Conservation (phyloP, 2,329 filamentous ascomycete species). For the Aotearoamyces nothofagi region DNA sequence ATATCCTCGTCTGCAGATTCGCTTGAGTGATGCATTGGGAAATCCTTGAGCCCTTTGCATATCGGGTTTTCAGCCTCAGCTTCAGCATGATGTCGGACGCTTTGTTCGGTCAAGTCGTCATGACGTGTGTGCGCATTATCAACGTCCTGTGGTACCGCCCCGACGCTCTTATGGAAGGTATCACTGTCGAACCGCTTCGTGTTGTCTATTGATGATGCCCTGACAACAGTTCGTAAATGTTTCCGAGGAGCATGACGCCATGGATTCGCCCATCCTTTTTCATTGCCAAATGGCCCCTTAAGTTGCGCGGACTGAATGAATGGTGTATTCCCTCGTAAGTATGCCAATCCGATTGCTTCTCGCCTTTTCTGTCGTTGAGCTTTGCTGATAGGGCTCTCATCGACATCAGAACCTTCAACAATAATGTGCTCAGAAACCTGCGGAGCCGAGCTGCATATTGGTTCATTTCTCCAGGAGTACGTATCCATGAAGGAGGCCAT, state of each 20-base stretch:
- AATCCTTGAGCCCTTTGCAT: too few relatives aligned
- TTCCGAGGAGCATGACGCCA: constrained; percentile 29
- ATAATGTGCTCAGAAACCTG: constrained; percentile 30
- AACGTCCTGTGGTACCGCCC: too few relatives aligned
- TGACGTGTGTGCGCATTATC: too few relatives aligned
- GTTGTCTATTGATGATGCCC: too few relatives aligned
- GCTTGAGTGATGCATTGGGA: too few relatives aligned
- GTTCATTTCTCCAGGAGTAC: constrained; percentile 15
- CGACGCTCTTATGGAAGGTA: too few relatives aligned
- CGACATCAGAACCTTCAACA: constrained; percentile 40
- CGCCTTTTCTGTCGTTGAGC: constrained; percentile 37
- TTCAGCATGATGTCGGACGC: too few relatives aligned
- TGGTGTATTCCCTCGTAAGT: constrained; percentile 38
- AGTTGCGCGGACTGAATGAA: constrained; percentile 44
- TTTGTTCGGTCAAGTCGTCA: too few relatives aligned
- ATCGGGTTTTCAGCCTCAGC: too few relatives aligned
- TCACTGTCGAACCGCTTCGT: too few relatives aligned
- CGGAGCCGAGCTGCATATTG: constrained; percentile 31
- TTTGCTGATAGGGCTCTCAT: constrained; percentile 30
- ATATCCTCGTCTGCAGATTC: too few relatives aligned
- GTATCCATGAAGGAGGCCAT: background rate
- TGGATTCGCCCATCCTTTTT: constrained; percentile 35
- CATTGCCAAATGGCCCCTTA: constrained; percentile 41
- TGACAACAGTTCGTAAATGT: too few relatives aligned
- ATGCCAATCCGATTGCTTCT: constrained; percentile 42